Evolutionary conservation across 345 rosid genomes (phyloP), one percentile per base, ranked within the genome.

Genomic region (Gossypium stocksii): DNA sequence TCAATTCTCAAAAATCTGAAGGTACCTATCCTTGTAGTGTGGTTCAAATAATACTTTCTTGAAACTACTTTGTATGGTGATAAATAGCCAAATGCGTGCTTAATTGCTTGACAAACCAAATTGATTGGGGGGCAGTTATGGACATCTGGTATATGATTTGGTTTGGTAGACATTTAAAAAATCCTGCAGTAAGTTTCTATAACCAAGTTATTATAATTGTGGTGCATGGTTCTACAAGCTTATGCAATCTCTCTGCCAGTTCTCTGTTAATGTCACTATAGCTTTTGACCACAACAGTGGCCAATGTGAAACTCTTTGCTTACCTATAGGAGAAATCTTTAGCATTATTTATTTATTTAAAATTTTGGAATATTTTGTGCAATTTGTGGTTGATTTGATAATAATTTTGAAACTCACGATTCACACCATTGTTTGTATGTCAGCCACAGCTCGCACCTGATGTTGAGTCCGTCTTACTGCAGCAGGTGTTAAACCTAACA

Each of bases 401-500:
- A 25, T 67, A 48, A 25, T 69, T 7, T 8, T 8, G 2, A 22
- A 69, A 27, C 3, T 69, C 72, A 3, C 9, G 14, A 23, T 49
- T 70, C 22, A 53, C 16, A 9, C 45, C 68, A n/a, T 46, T 20
- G 62, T 51, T n/a, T 76, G 56, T 72, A 76, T 23, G 60, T 78
- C 75, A 77, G 82, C 54, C 80, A 16, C 90, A 82, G 78, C 74
- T 85, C 69, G 68, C 86, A 43, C 71, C 89, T 0, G 94, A 89
- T 69, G 77, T 86, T 51, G 97, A 94, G 80, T 89, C 97, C 2
- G 87, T 76, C 63, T 76, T 94, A 82, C 88, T 94, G 77, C 93
- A 89, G 85, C 98, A 92, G 83, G 98, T 94, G 79, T 60, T 94
- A 86, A 89, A 63, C 84, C 87, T 94, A 49, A 92, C 96, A 0